Conservation (phyloP, 2,329 filamentous ascomycete species). For the Arthrobotrys sinensis region DNA sequence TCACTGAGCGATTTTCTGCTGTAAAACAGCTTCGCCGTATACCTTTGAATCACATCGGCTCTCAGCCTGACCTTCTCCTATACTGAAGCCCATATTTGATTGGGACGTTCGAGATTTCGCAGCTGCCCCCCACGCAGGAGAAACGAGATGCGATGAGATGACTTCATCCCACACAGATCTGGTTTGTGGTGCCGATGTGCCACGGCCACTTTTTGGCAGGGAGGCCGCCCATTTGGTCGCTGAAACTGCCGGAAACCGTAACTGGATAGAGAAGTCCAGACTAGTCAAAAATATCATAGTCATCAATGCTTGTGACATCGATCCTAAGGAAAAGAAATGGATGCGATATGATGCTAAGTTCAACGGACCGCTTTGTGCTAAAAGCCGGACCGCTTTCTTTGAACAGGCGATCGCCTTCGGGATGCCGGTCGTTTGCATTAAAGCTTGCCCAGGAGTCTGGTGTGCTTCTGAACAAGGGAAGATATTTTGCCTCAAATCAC, state of each 20-base stretch:
- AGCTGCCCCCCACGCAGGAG: conserved; percentile 33
- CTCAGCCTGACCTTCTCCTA: neutral
- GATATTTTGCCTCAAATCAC: conserved; percentile 55
- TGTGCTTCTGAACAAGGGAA: conserved; percentile 15
- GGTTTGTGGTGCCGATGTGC: conserved; percentile 51
- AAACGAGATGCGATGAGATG: conserved; percentile 57
- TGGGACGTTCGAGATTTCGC: conserved; percentile 31
- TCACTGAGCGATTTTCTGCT: conserved; percentile 46
- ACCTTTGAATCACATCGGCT: conserved; percentile 3
- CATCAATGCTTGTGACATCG: conserved; percentile 26
- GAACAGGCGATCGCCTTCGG: conserved; percentile 23
- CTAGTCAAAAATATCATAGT: conserved; percentile 32
- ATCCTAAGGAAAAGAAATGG: conserved; percentile 18
- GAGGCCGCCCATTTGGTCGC: conserved; percentile 40
- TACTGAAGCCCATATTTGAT: neutral
- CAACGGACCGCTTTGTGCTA: conserved; percentile 14
- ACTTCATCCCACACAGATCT: conserved; percentile 60
- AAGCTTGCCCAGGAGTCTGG: conserved; percentile 15
- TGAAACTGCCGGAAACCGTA: conserved; percentile 60
- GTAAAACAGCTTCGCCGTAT: conserved; percentile 45
- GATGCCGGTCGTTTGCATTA: conserved; percentile 39
- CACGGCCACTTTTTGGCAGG: conserved; percentile 49
- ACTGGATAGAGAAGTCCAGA: conserved; percentile 52
- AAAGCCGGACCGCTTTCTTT: conserved; percentile 17
- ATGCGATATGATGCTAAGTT: conserved; percentile 22